phyloP scores from a whole-genome alignment of 768 basidiomycete genomes.

The Daedaleopsis nitida region DNA sequence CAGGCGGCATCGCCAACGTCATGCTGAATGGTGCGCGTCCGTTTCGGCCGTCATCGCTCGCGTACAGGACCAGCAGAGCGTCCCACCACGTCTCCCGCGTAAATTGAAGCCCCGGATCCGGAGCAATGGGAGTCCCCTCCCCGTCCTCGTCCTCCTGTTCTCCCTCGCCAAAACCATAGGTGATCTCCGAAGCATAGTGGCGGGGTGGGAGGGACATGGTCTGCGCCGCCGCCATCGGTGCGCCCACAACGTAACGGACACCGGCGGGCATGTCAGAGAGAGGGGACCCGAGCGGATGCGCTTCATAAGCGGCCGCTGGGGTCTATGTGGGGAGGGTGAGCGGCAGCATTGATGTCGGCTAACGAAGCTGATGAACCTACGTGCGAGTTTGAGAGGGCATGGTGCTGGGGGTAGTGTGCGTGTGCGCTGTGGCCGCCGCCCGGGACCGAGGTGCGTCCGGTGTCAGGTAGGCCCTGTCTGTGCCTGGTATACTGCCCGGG shows the following conservation, averaged over 20 bases:
- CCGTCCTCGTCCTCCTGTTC: neutral
- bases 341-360: conserved; percentile 23
- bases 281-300: conserved; percentile 17
- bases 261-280: conserved; percentile 7
- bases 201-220: conserved; percentile 1
- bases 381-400: conserved; percentile 19
- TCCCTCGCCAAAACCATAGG: conserved; percentile 7
- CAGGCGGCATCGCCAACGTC: conserved; percentile 18
- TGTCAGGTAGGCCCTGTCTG: conserved; percentile 9
- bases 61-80: conserved; percentile 59
- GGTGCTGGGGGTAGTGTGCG: conserved; percentile 15
- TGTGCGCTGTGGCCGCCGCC: conserved; percentile 11
- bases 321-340: conserved; percentile 22
- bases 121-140: conserved; percentile 18
- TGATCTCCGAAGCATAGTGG: neutral
- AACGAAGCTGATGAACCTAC: conserved; percentile 23
- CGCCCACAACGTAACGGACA: conserved; percentile 12
- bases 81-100: conserved; percentile 82
- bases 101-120: conserved; percentile 67
- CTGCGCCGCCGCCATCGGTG: neutral
- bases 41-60: conserved; percentile 8
- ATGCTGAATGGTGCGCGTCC: conserved; percentile 6
- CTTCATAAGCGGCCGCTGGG: conserved; percentile 23
- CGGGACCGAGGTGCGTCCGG: neutral
- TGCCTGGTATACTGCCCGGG: conserved; percentile 15